Evolutionary conservation across 331 rosid species (phyloP).

Genomic region (Pyrus hybrid): DNA sequence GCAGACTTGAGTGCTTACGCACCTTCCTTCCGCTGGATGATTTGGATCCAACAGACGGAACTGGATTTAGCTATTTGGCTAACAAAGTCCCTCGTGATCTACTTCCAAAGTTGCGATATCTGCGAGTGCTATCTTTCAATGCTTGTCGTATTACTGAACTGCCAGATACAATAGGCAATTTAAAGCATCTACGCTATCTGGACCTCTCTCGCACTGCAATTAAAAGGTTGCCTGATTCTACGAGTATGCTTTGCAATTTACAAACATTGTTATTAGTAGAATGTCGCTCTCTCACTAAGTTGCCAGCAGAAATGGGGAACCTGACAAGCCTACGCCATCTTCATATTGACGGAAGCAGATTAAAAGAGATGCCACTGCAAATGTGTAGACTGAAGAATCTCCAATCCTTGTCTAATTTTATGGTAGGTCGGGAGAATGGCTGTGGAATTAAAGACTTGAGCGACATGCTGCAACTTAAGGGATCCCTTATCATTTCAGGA

Average conservation of each 20-base stretch:
- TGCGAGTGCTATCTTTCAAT: constrained; percentile 20
- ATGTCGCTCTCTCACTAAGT: constrained; percentile 12
- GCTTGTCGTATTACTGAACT: constrained; percentile 18
- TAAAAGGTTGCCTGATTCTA: constrained; percentile 8
- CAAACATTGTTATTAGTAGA: constrained; percentile 17
- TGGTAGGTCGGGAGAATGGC: constrained; percentile 9
- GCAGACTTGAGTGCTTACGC: constrained; percentile 13
- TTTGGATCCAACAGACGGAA: constrained; percentile 13
- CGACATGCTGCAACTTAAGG: constrained; percentile 14
- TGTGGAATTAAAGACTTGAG: constrained; percentile 12
- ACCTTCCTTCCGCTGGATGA: constrained; percentile 18
- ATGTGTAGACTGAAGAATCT: constrained; percentile 19
- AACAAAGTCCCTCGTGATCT: constrained; percentile 13
- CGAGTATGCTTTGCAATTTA: constrained; percentile 16
- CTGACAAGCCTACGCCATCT: constrained; percentile 10
- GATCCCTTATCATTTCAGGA: constrained; percentile 13
- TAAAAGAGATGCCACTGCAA: constrained; percentile 19
- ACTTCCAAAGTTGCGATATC: constrained; percentile 10
- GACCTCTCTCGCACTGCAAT: constrained; percentile 24
- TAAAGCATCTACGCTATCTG: constrained; percentile 18
- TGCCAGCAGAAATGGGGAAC: constrained; percentile 17
- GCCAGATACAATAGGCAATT: constrained; percentile 16
- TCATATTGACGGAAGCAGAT: constrained; percentile 15
- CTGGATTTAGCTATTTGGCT: constrained; percentile 20
- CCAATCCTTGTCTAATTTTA: constrained; percentile 14